Base-by-base conservation (phyloP, 768 basidiomycete genomes). In the Agaricus subrufescens region DNA sequence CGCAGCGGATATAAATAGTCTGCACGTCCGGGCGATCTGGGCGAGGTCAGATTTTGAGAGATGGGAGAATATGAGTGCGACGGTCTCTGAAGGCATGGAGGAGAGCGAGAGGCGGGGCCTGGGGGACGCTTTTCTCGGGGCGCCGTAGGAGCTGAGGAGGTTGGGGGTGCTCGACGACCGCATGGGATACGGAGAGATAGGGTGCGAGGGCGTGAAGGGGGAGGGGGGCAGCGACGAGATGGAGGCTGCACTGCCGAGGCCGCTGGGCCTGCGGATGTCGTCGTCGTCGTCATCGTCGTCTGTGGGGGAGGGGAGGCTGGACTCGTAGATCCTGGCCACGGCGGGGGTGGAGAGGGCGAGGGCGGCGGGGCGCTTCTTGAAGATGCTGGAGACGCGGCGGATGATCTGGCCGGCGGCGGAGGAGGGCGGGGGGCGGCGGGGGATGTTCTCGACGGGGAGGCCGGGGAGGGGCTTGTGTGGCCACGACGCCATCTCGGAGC, bases 231-330 rank as follows among this genome's bases (percentile, higher is more conserved):
- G 56, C 8, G 74, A 75, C 0, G 63, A 64, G 15, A 75, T 61
- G 2, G 76, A 73, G 0, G 66, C 69, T 6, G 73, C 65, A 31
- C 73, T 69, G 25, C 77, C 77, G 11, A 79, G 63, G 4, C 76
- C 77, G 61, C 77, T 79, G 6, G 77, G 77, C 44, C 73, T 61
- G 27, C 77, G 74, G 51, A 79, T 79, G 31, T 79, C 76, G 46
- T 75, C 74, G n/a, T 67, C 66, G 4, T 79, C 76, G 46, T 75
- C 74, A n/a, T 67, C 66, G 4, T 59, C 47, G 44, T 61, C 58
- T 31, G 53, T 38, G 31, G 56, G 54, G 44, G 65, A 64, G n/a
- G 50, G 31, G 5, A 59, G 49, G 25, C 55, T 58, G 5, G 50
- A 48, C 47, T 52, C 30, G n/a, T 60, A 55, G 46, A 57, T 51